A percentile compares a stretch with the other conserved stretches of the same genome.
Conservation (phyloP, 176 grass and related monocot species). For the maize (Zea mays) region Zm-B73-REFERENCE-NAM-5.0 NC_050098.1:4210001-4210500, state of each 20-base stretch:
- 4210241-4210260: slow-evolving; percentile 1
- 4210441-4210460: slow-evolving; percentile 5
- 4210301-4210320: slow-evolving; percentile 12
- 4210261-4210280: background rate
- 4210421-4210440: background rate
- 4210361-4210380: background rate
- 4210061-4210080: background rate
- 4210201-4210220: background rate
- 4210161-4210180: background rate
- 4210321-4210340: slow-evolving; percentile 29
- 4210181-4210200: background rate
- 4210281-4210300: background rate
- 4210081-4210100: background rate
- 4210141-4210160: background rate
- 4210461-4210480: slow-evolving; percentile 3
- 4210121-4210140: slow-evolving; percentile 21
- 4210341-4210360: background rate
- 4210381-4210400: background rate
- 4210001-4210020: slow-evolving; percentile 36
- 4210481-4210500: slow-evolving; percentile 2
- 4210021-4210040: slow-evolving; percentile 5
- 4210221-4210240: background rate
- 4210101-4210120: background rate
- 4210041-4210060: background rate
- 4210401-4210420: background rate